Evolutionary conservation across 768 basidiomycete species (phyloP).

Genomic region (Leucosporidium yakuticum): DNA sequence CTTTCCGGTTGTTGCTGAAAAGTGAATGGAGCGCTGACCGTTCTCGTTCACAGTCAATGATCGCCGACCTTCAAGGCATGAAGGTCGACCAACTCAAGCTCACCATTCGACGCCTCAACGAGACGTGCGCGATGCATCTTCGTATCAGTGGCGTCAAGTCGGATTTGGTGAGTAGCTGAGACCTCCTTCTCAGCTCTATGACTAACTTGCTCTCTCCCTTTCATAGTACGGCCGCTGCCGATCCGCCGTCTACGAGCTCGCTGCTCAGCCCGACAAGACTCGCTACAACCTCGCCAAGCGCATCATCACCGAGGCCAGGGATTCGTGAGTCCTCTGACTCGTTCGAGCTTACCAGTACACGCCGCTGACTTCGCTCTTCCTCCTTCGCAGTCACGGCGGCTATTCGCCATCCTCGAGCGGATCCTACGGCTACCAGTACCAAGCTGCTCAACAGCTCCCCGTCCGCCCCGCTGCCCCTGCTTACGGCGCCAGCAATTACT

Average conservation of each 20-base stretch:
- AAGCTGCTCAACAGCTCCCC: background rate
- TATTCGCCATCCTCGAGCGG: background rate
- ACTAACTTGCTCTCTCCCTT: too few species aligned
- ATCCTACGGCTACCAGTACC: background rate
- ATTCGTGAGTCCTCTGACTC: background rate
- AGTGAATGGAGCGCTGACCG: too few species aligned
- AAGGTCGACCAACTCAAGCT: constrained; percentile 33
- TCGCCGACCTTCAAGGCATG: background rate
- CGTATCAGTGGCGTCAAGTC: constrained; percentile 21
- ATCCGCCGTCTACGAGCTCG: background rate
- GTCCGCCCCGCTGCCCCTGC: background rate
- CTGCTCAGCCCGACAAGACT: constrained; percentile 1
- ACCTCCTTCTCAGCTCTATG: too few species aligned
- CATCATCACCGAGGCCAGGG: background rate
- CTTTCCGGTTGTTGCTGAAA: too few species aligned
- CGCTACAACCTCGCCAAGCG: background rate
- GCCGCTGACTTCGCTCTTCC: too few species aligned
- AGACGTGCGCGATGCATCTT: background rate
- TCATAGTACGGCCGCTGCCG: constrained; percentile 8
- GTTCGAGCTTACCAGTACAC: background rate
- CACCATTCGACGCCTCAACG: constrained; percentile 16
- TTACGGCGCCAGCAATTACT: too few species aligned
- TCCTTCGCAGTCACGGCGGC: background rate
- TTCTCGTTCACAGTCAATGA: background rate
- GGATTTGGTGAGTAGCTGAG: constrained; percentile 16